A percentile compares a stretch with the other conserved stretches of the same genome.
phyloP scores from a whole-genome alignment of 805 yeast genomes.

The Candida silvatica region DNA sequence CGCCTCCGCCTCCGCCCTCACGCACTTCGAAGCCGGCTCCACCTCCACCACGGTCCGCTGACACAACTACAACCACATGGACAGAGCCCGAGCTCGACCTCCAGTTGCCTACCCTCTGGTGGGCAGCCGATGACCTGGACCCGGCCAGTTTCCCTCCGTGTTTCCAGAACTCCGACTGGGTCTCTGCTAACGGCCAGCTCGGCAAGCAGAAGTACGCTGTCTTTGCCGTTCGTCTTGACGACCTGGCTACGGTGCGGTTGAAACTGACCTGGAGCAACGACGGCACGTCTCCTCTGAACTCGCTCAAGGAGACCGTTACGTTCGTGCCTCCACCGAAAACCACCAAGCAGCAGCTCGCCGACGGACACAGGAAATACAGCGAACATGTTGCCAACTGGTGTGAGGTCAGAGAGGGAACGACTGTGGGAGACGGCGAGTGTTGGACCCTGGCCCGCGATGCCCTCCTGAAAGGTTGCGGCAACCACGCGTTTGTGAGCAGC shows the following conservation, averaged over 20 bases:
- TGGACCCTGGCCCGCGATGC: constrained; percentile 56
- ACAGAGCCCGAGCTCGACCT: constrained; percentile 30
- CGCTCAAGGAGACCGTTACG: constrained; percentile 22
- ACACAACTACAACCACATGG: constrained; percentile 13
- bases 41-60: constrained; percentile 8
- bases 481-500: constrained; percentile 44
- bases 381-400: constrained; percentile 48
- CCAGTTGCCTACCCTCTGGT: constrained; percentile 40
- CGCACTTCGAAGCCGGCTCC: constrained; percentile 15
- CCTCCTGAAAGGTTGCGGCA: constrained; percentile 44
- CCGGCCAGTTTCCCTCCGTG: constrained; percentile 28
- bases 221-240: constrained; percentile 31
- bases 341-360: constrained; percentile 26
- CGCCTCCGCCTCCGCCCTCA: constrained; percentile 29
- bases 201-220: constrained; percentile 22
- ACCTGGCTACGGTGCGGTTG: constrained; percentile 30
- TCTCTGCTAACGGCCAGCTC: constrained; percentile 21
- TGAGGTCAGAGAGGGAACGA: constrained; percentile 36
- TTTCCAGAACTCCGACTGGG: constrained; percentile 28
- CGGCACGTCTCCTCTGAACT: constrained; percentile 12
- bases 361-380: constrained; percentile 33
- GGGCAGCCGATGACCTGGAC: constrained; percentile 20
- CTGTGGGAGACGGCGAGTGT: constrained; percentile 51
- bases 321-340: constrained; percentile 36
- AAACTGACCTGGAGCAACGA: constrained; percentile 32